phyloP scores from a whole-genome alignment of 768 basidiomycete genomes.

The Lactarius pseudohatsudake region DNA sequence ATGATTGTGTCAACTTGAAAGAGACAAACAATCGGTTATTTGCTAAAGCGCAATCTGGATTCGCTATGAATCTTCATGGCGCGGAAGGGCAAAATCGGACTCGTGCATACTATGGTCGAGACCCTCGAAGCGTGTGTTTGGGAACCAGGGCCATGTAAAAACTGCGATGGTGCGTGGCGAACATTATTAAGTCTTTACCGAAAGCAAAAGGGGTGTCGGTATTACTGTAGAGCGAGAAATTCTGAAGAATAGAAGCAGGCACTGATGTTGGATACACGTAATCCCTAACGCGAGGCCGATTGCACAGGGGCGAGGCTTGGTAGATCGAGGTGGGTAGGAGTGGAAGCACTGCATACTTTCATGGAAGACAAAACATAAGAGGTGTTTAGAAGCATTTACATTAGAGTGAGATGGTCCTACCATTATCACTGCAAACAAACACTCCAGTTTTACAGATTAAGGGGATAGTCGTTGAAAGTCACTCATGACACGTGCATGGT shows the following conservation, averaged over 20 bases:
- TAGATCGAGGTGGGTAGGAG: conserved; percentile 5
- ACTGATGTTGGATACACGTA: conserved; percentile 26
- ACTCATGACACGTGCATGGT: conserved; percentile 2
- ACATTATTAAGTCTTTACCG: conserved; percentile 20
- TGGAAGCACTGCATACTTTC: conserved; percentile 13
- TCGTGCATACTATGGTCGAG: conserved; percentile 26
- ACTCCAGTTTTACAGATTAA: neutral
- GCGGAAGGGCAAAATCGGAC: conserved; percentile 27
- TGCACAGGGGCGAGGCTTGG: conserved; percentile 13
- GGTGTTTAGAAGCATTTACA: neutral
- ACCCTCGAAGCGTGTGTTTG: conserved; percentile 26
- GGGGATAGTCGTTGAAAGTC: neutral
- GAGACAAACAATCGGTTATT: conserved; percentile 10
- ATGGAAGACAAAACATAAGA: neutral
- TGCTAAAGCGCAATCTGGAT: conserved; percentile 19
- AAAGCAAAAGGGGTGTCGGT: conserved; percentile 21
- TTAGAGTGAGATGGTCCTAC: neutral
- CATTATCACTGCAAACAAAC: neutral
- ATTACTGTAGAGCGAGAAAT: conserved; percentile 1
- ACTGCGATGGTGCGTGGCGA: conserved; percentile 19
- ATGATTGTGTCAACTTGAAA: conserved; percentile 8
- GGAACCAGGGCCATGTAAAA: conserved; percentile 21
- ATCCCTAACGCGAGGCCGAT: conserved; percentile 18
- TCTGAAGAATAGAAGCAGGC: conserved; percentile 19
- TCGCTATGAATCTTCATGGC: conserved; percentile 13